phyloP scores from a whole-genome alignment of 2,329 filamentous ascomycete genomes.

The Acephala macrosclerotiorum region DNA sequence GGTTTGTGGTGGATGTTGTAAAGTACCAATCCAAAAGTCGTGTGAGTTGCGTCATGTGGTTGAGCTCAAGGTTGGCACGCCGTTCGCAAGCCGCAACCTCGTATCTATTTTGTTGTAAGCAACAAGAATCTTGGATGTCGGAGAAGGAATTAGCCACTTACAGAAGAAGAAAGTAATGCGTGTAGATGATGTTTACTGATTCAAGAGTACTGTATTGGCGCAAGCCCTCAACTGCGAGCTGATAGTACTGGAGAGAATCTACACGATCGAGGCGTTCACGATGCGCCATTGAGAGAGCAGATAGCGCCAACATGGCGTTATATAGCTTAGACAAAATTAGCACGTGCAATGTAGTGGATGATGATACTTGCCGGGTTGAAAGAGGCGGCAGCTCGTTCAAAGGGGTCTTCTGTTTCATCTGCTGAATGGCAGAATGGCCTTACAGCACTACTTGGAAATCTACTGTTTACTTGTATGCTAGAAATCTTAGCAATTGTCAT shows the following conservation, averaged over 20 bases:
- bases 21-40: conserved; percentile 16
- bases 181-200: conserved; percentile 16
- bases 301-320: conserved; percentile 10
- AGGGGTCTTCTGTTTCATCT: conserved; percentile 14
- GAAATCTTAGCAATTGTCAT: neutral
- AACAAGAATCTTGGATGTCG: neutral
- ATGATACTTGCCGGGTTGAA: conserved; percentile 12
- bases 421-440: conserved; percentile 10
- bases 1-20: conserved; percentile 3
- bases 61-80: conserved; percentile 9
- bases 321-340: conserved; percentile 12
- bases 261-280: conserved; percentile 16
- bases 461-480: conserved; percentile 14
- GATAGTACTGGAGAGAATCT: conserved; percentile 11
- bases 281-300: conserved; percentile 17
- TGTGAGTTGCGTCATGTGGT: conserved; percentile 8
- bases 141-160: neutral
- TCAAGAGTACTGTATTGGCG: conserved; percentile 8
- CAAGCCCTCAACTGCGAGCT: conserved; percentile 10
- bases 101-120: conserved; percentile 12
- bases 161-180: conserved; percentile 15
- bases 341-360: neutral
- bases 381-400: conserved; percentile 9
- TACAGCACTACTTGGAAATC: neutral
- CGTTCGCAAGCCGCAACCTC: conserved; percentile 13